phyloP scores from a whole-genome alignment of 106 monocot genomes.

The Dioscorea zingiberensis region DNA sequence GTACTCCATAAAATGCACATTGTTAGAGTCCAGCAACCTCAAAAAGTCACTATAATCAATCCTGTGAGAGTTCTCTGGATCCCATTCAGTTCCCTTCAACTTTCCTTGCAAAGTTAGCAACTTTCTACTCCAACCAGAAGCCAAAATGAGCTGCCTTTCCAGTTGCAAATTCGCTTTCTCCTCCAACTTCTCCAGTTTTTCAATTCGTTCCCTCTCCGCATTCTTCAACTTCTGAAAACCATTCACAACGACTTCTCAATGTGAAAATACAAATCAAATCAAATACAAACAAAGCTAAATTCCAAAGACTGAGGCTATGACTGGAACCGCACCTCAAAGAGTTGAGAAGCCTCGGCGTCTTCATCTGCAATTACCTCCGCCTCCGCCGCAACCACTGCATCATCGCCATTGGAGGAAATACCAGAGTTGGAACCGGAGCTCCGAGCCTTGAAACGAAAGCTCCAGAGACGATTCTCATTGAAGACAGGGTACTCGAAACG shows the following conservation, averaged over 20 bases:
- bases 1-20: conserved; percentile 84
- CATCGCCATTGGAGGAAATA: background rate
- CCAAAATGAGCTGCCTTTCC: conserved; percentile 77
- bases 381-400: background rate
- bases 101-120: conserved; percentile 78
- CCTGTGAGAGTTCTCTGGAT: conserved; percentile 72
- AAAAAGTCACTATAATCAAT: conserved; percentile 74
- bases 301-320: background rate
- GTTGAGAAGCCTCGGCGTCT: conserved; percentile 11
- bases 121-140: conserved; percentile 65
- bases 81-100: conserved; percentile 81
- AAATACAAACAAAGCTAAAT: background rate
- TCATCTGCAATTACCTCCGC: conserved; percentile 13
- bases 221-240: conserved; percentile 62
- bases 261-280: background rate
- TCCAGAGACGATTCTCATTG: background rate
- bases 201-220: conserved; percentile 46
- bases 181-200: conserved; percentile 67
- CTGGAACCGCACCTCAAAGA: conserved; percentile 23
- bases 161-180: conserved; percentile 60
- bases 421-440: conserved; percentile 2
- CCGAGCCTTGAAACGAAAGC: background rate
- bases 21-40: conserved; percentile 69
- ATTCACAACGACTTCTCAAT: background rate
- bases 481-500: background rate